Evolutionary conservation across 805 yeast species (phyloP).

Genomic region (Maudiozyma barnettii): DNA sequence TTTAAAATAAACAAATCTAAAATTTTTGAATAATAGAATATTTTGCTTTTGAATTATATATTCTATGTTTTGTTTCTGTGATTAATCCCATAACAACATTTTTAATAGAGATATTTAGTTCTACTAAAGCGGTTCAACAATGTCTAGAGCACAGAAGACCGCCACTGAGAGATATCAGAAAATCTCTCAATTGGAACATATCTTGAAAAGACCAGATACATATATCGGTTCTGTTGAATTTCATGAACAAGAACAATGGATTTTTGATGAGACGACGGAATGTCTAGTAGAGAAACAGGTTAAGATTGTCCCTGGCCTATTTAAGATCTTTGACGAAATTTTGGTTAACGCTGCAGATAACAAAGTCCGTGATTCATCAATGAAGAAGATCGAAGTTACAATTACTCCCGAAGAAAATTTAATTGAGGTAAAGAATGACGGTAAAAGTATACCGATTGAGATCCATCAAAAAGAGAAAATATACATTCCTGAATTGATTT

Average conservation of each 20-base stretch:
- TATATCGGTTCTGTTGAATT: constrained; percentile 92
- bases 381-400: constrained; percentile 78
- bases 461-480: constrained; percentile 86
- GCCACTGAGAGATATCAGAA: constrained; percentile 79
- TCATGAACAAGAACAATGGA: constrained; percentile 76
- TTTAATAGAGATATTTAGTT: not conserved
- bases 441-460: constrained; percentile 91
- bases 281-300: constrained; percentile 54
- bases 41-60: too few relatives aligned
- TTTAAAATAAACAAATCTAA: too few relatives aligned
- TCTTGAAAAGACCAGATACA: constrained; percentile 93
- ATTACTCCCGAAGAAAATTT: constrained; percentile 67
- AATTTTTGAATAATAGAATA: too few relatives aligned
- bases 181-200: constrained; percentile 91
- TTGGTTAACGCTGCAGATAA: constrained; percentile 98
- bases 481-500: constrained; percentile 91
- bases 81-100: too few relatives aligned
- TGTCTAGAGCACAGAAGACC: constrained; percentile 26
- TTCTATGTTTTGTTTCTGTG: too few relatives aligned
- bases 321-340: constrained; percentile 94
- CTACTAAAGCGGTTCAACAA: not conserved
- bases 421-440: constrained; percentile 83
- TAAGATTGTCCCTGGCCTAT: constrained; percentile 86
- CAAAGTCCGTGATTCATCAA: constrained; percentile 85
- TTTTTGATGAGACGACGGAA: constrained; percentile 55